These are phyloP conservation scores for Saturnispora kantuleensis DNA, from an alignment of 805 yeast species.

Conservation along the genomic window DNA sequence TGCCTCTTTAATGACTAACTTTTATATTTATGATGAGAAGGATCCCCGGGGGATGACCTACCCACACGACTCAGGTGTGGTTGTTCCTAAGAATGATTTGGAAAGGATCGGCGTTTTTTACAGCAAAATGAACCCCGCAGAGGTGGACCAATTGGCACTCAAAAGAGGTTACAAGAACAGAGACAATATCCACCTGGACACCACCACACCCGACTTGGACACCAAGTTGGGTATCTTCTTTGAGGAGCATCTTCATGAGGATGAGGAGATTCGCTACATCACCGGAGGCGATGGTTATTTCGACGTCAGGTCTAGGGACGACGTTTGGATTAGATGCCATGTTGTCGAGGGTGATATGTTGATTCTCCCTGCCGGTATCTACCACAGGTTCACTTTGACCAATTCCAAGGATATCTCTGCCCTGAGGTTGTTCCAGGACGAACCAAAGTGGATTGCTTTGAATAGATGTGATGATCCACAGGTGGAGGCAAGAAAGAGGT, in stretches of 20 bases:
- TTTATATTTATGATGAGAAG: slow-evolving; percentile 57
- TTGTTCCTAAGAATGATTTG: slow-evolving; percentile 42
- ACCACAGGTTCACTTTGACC: slow-evolving; percentile 83
- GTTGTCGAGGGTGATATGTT: slow-evolving; percentile 56
- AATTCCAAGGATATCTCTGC: slow-evolving; percentile 59
- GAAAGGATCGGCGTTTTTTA: slow-evolving; percentile 60
- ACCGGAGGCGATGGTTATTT: slow-evolving; percentile 87
- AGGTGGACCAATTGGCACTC: slow-evolving; percentile 56
- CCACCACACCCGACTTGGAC: slow-evolving; percentile 46
- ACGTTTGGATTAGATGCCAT: slow-evolving; percentile 67
- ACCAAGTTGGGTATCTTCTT: slow-evolving; percentile 62
- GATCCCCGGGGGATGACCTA: slow-evolving; percentile 50
- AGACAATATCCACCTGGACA: slow-evolving; percentile 57
- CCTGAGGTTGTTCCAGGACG: slow-evolving; percentile 77
- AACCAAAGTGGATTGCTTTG: slow-evolving; percentile 92
- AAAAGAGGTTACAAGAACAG: slow-evolving; percentile 72
- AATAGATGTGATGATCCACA: slow-evolving; percentile 31
- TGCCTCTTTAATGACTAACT: slow-evolving; percentile 13
- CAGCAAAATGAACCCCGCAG: slow-evolving; percentile 38
- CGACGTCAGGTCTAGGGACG: slow-evolving; percentile 60
- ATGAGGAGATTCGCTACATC: slow-evolving; percentile 90
- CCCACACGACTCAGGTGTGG: slow-evolving; percentile 61
- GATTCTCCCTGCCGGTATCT: slow-evolving; percentile 84
- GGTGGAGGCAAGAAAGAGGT: slow-evolving; percentile 29
- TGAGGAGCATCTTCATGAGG: slow-evolving; percentile 88